A percentile compares a stretch with the other conserved stretches of the same genome.
phyloP scores from a whole-genome alignment of 257 asterid genomes.

The Dorcoceras hygrometricum region DNA sequence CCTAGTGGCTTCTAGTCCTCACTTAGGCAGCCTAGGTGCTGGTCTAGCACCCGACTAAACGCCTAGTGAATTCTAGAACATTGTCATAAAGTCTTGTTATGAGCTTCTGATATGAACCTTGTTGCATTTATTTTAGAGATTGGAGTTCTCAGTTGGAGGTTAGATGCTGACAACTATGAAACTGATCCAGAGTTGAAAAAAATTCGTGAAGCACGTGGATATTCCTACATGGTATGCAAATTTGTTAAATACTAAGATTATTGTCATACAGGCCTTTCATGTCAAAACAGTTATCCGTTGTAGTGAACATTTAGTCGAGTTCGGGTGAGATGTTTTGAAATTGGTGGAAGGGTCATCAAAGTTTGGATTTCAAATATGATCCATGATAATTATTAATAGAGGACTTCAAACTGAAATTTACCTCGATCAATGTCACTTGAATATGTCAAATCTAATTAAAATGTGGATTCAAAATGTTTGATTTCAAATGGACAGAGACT shows the following conservation, averaged over 20 bases:
- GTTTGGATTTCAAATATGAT: neutral
- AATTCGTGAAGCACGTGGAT: constrained; percentile 83
- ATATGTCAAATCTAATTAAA: no score
- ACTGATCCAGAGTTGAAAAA: constrained; percentile 83
- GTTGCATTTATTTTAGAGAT: constrained; percentile 49
- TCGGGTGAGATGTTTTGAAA: neutral
- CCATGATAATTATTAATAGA: neutral
- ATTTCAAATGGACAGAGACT: no score
- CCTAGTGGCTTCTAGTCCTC: no score
- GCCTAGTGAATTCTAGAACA: no score
- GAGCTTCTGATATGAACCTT: constrained; percentile 19
- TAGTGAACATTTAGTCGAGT: neutral
- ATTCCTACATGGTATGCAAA: constrained; percentile 66
- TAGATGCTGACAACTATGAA: constrained; percentile 89
- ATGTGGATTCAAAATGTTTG: neutral
- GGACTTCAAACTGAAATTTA: no score
- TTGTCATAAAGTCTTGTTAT: neutral
- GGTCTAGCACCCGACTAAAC: no score
- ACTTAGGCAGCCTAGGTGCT: no score
- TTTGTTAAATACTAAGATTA: neutral
- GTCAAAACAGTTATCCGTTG: neutral
- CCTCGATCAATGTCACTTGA: neutral
- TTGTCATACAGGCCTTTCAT: neutral
- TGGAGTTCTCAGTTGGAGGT: constrained; percentile 92
- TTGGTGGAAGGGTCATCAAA: no score